These are phyloP conservation scores for Geotrichum aggregatum DNA, from an alignment of 1,139 yeast species.

Conservation along the genomic window DNA sequence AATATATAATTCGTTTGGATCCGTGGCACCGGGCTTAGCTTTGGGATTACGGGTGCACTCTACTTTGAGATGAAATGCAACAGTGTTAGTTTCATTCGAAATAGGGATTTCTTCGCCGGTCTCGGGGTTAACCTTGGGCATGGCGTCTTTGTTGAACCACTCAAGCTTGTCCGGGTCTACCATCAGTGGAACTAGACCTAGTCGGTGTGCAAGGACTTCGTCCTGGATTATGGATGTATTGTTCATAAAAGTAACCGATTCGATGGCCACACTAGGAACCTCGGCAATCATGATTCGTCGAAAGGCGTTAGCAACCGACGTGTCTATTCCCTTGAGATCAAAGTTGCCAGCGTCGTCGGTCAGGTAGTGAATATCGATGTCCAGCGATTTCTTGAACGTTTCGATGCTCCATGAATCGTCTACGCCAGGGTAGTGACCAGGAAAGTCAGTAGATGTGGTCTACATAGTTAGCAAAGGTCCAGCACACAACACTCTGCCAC, in stretches of 20 bases:
- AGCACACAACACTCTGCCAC: no score
- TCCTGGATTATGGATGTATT: conserved; percentile 96
- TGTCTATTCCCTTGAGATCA: conserved; percentile 80
- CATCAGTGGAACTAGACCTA: conserved; percentile 85
- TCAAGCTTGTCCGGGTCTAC: conserved; percentile 73
- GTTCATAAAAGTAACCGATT: conserved; percentile 81
- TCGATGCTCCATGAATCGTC: conserved; percentile 83
- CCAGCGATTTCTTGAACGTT: conserved; percentile 64
- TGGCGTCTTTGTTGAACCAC: conserved; percentile 71
- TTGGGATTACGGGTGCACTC: conserved; percentile 81
- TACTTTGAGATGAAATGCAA: conserved; percentile 76
- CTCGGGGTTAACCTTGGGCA: conserved; percentile 44
- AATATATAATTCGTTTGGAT: conserved; percentile 77
- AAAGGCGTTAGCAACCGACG: conserved; percentile 92
- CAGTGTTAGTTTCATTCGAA: conserved; percentile 78
- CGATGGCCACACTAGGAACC: conserved; percentile 94
- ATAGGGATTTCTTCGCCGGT: conserved; percentile 28
- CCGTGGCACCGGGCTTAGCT: conserved; percentile 73
- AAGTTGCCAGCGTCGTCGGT: conserved; percentile 75
- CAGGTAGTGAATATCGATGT: conserved; percentile 59
- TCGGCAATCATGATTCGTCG: conserved; percentile 96
- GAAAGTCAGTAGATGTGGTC: conserved; percentile 81
- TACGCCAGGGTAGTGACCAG: conserved; percentile 66
- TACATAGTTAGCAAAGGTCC: conserved; percentile 20
- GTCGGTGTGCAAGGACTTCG: conserved; percentile 91